A percentile compares a stretch with the other conserved stretches of the same genome.
Conservation (phyloP, 306 rosid species). For the Sindora glabra region DNA sequence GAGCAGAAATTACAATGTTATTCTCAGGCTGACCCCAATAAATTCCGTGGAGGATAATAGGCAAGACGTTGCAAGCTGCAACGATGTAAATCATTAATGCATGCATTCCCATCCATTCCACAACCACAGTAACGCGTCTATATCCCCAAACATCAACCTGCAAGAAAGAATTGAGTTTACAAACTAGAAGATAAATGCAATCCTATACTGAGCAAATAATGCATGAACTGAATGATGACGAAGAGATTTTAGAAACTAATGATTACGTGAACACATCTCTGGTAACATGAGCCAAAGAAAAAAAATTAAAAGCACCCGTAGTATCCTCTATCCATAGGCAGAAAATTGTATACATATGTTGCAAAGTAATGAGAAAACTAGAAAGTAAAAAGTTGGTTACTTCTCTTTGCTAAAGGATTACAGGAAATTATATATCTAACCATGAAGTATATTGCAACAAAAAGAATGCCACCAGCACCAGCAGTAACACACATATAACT, state of each 20-base stretch:
- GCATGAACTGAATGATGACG: not conserved
- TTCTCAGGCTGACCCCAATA: conserved; percentile 71
- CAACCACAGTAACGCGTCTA: conserved; percentile 39
- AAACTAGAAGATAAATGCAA: not conserved
- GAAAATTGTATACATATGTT: not conserved
- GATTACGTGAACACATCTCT: no score
- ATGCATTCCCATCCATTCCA: conserved; percentile 94
- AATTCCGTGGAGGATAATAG: conserved; percentile 76
- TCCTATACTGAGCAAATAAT: not conserved
- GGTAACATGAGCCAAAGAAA: no score
- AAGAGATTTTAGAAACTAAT: no score
- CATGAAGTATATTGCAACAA: conserved; percentile 72
- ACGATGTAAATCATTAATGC: conserved; percentile 70
- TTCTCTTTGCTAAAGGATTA: not conserved
- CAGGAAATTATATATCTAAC: conserved; percentile 25
- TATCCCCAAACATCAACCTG: conserved; percentile 89
- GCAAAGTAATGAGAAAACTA: not conserved
- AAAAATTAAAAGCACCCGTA: no score
- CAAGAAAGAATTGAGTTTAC: not conserved
- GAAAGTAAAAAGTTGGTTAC: not conserved
- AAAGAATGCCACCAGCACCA: conserved; percentile 77
- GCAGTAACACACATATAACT: conserved; percentile 87
- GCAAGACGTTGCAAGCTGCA: conserved; percentile 80
- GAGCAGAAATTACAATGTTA: conserved; percentile 50
- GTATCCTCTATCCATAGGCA: not conserved